A percentile compares a stretch with the other conserved stretches of the same genome.
Evolutionary conservation across 75 land plant species (phyloP).

Genomic region (Selaginella moellendorffii): DNA sequence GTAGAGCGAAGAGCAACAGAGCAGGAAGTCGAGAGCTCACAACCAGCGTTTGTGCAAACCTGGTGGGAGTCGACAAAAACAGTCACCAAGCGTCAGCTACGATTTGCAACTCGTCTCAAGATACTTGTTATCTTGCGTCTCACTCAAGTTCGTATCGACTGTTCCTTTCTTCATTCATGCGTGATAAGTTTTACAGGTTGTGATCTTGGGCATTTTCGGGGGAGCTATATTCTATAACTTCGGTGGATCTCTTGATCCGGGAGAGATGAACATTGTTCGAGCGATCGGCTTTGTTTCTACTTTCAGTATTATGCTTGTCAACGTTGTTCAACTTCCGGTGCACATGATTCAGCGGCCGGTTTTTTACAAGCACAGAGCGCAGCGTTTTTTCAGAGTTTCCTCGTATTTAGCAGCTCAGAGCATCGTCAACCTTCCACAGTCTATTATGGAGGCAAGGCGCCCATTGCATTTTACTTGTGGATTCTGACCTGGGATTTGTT

Average conservation of each 20-base stretch:
- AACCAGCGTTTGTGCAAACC: conserved; percentile 25
- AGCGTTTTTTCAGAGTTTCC: conserved; percentile 31
- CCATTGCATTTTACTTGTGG: background rate
- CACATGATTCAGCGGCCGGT: conserved; percentile 31
- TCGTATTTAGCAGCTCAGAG: conserved; percentile 30
- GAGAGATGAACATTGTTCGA: conserved; percentile 25
- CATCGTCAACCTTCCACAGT: conserved; percentile 25
- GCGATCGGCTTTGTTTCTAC: conserved; percentile 32
- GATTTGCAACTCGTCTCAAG: conserved; percentile 18
- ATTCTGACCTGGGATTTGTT: no score
- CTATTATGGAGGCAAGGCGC: conserved; percentile 29
- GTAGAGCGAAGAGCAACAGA: conserved; percentile 23
- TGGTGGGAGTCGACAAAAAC: conserved; percentile 34
- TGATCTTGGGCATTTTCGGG: conserved; percentile 23
- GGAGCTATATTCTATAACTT: conserved; percentile 33
- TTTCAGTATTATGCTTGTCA: conserved; percentile 30
- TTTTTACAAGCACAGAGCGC: conserved; percentile 33
- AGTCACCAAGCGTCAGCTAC: conserved; percentile 23
- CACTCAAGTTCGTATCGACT: conserved; percentile 19
- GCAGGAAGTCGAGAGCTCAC: conserved; percentile 10
- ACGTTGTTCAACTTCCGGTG: conserved; percentile 31
- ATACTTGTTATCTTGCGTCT: conserved; percentile 25
- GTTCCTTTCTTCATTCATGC: background rate
- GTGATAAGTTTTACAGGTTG: conserved; percentile 22
- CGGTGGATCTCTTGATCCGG: conserved; percentile 13